phyloP scores from a whole-genome alignment of 2,329 filamentous ascomycete species.

The Clarireedia hainanense region DNA sequence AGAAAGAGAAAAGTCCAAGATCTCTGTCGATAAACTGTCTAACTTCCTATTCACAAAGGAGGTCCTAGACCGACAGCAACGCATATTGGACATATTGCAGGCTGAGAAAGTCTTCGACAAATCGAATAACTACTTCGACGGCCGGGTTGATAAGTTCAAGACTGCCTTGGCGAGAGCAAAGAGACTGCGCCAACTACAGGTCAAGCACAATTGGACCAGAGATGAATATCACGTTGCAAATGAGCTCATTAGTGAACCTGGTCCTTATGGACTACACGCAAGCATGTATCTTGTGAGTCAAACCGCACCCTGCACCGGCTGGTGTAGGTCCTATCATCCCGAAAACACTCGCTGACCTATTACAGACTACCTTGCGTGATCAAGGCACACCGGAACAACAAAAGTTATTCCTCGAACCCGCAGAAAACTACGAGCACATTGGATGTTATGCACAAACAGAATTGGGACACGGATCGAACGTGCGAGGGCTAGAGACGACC shows the following conservation, averaged over 20 bases:
- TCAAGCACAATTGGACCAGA: slow-evolving; percentile 57
- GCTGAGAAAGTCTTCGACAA: slow-evolving; percentile 69
- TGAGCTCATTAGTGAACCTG: slow-evolving; percentile 64
- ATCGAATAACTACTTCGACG: slow-evolving; percentile 67
- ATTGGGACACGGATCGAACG: slow-evolving; percentile 71
- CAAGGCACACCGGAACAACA: slow-evolving; percentile 69
- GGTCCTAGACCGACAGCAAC: slow-evolving; percentile 50
- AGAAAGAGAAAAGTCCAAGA: slow-evolving; percentile 59
- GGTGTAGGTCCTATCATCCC: no score
- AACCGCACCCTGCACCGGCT: neutral
- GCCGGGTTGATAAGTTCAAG: slow-evolving; percentile 61
- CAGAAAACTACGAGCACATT: slow-evolving; percentile 62
- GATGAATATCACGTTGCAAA: slow-evolving; percentile 59
- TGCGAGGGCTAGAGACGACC: slow-evolving; percentile 44
- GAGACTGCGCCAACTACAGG: slow-evolving; percentile 56
- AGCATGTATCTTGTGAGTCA: slow-evolving; percentile 54
- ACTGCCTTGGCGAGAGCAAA: slow-evolving; percentile 64
- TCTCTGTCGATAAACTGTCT: slow-evolving; percentile 60
- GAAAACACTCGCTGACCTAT: neutral
- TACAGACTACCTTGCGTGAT: slow-evolving; percentile 57
- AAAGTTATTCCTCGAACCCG: slow-evolving; percentile 61
- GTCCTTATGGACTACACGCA: slow-evolving; percentile 66
- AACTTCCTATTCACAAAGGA: slow-evolving; percentile 63
- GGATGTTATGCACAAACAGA: slow-evolving; percentile 79
- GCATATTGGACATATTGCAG: slow-evolving; percentile 56